phyloP scores from a whole-genome alignment of 1,139 yeast genomes.

The Scheffersomyces quercinus region DNA sequence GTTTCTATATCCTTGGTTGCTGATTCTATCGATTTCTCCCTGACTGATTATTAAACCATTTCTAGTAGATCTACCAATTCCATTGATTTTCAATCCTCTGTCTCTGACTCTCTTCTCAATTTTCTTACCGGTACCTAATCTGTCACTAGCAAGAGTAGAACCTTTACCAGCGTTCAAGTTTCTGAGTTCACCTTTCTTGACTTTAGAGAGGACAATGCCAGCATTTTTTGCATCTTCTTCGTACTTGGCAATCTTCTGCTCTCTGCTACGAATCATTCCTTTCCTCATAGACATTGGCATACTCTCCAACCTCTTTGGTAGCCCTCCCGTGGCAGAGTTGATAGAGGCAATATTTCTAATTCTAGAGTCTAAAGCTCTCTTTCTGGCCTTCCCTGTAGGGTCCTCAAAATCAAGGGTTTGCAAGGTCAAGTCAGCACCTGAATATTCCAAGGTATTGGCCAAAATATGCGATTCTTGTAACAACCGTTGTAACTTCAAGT shows the following conservation, averaged over 20 bases:
- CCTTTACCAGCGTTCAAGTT: slow-evolving; percentile 57
- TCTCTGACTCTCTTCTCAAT: slow-evolving; percentile 49
- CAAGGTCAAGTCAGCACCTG: slow-evolving; percentile 79
- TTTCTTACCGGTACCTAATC: slow-evolving; percentile 56
- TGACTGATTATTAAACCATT: slow-evolving; percentile 79
- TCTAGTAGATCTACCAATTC: slow-evolving; percentile 77
- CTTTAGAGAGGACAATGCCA: slow-evolving; percentile 75
- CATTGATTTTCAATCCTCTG: slow-evolving; percentile 75
- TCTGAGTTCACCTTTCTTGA: slow-evolving; percentile 64
- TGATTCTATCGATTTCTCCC: slow-evolving; percentile 59
- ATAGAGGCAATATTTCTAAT: slow-evolving; percentile 54
- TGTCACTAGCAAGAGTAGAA: slow-evolving; percentile 48
- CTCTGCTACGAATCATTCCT: slow-evolving; percentile 69
- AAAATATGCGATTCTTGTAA: slow-evolving; percentile 84
- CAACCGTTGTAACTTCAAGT: slow-evolving; percentile 78
- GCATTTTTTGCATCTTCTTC: slow-evolving; percentile 85
- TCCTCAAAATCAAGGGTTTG: slow-evolving; percentile 66
- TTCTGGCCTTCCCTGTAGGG: slow-evolving; percentile 79
- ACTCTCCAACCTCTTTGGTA: slow-evolving; percentile 57
- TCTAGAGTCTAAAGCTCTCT: slow-evolving; percentile 70
- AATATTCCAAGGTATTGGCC: slow-evolving; percentile 52
- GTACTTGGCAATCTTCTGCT: slow-evolving; percentile 51
- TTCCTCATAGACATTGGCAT: slow-evolving; percentile 89
- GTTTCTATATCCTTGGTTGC: slow-evolving; percentile 9
- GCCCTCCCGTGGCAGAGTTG: slow-evolving; percentile 45